Percentiles rank a stretch among this genome's conserved stretches.
Evolutionary conservation across 306 rosid genomes (phyloP).

Genomic region (Quercus glauca): DNA sequence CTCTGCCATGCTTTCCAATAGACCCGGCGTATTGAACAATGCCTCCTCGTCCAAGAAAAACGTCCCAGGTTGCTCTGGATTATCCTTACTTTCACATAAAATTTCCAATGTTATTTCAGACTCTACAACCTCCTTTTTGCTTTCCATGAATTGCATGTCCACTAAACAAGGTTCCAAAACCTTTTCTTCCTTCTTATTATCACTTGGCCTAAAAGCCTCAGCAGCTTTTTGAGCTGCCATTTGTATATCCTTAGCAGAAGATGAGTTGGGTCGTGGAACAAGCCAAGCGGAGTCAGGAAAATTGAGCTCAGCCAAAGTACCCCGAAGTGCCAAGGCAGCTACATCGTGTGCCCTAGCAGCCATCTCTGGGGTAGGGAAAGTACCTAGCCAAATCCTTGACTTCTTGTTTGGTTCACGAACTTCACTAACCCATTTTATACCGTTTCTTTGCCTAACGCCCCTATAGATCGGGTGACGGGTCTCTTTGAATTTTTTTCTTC

Average conservation of each 20-base stretch:
- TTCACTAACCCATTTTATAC: slow-evolving; percentile 38
- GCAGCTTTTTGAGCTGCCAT: slow-evolving; percentile 18
- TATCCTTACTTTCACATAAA: neutral
- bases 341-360: slow-evolving; percentile 44
- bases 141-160: neutral
- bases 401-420: slow-evolving; percentile 29
- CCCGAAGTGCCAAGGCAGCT: slow-evolving; percentile 33
- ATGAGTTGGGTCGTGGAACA: slow-evolving; percentile 19
- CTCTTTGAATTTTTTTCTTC: slow-evolving; percentile 31
- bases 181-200: neutral
- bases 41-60: slow-evolving; percentile 2
- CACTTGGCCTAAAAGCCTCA: neutral
- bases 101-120: neutral
- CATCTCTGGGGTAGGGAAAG: slow-evolving; percentile 36
- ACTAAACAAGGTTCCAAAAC: neutral
- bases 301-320: slow-evolving; percentile 23
- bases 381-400: slow-evolving; percentile 40
- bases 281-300: slow-evolving; percentile 17
- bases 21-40: neutral
- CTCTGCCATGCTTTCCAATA: neutral
- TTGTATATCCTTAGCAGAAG: slow-evolving; percentile 12
- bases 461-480: slow-evolving; percentile 30
- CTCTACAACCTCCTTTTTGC: neutral
- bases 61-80: neutral
- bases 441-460: slow-evolving; percentile 31